A percentile compares a stretch with the other conserved stretches of the same genome.
Evolutionary conservation across 495 filamentous ascomycete species (phyloP).

Genomic region (Hypoxylon fragiforme): DNA sequence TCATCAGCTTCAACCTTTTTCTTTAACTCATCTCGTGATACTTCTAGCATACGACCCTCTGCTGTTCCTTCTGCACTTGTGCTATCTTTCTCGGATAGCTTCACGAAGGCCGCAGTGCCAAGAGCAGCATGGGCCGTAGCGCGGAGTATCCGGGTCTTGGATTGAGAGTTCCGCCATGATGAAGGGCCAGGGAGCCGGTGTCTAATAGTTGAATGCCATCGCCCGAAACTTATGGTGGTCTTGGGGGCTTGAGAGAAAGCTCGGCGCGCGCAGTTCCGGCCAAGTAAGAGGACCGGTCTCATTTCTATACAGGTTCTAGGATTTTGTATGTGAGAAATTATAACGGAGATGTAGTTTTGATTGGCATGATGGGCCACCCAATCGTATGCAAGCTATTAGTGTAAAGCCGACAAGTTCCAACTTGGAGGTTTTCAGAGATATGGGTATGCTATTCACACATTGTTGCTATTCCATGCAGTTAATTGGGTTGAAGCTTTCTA

Average conservation of each 20-base stretch:
- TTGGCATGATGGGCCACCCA: slow-evolving; percentile 21
- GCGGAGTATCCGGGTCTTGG: slow-evolving; percentile 43
- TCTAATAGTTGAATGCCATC: slow-evolving; percentile 28
- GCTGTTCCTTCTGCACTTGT: slow-evolving; percentile 64
- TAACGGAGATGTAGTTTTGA: slow-evolving; percentile 1
- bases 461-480: not conserved
- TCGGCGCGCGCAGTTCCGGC: slow-evolving; percentile 36
- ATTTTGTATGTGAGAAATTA: too few relatives aligned
- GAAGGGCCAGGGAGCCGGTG: not conserved
- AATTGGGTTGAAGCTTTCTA: not conserved
- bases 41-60: slow-evolving; percentile 83
- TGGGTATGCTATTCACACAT: too few relatives aligned
- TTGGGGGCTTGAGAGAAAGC: slow-evolving; percentile 14
- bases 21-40: slow-evolving; percentile 73
- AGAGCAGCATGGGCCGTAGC: slow-evolving; percentile 56
- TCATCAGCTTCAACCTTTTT: slow-evolving; percentile 65
- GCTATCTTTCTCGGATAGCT: slow-evolving; percentile 67
- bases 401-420: not conserved
- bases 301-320: slow-evolving; percentile 24
- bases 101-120: slow-evolving; percentile 65
- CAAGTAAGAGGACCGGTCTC: slow-evolving; percentile 32
- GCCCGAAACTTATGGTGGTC: slow-evolving; percentile 13
- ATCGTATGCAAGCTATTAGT: not conserved
- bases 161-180: slow-evolving; percentile 1
- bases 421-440: too few relatives aligned